phyloP scores from a whole-genome alignment of 1,139 yeast species.

The Protomyces gravidus region DNA sequence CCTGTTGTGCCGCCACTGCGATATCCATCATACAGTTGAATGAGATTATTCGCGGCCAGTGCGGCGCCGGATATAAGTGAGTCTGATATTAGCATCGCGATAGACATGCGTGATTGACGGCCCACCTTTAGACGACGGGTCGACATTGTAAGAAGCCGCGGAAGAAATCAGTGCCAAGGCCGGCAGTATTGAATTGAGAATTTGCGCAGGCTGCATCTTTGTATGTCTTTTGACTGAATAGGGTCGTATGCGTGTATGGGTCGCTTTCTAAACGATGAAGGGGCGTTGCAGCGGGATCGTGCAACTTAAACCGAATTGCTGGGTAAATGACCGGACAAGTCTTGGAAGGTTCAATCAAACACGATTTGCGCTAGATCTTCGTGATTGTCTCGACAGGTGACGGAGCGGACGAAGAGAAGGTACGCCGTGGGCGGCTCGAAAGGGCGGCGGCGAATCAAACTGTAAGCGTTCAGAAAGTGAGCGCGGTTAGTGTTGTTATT shows the following conservation, averaged over 20 bases:
- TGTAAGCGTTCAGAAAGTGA: too few species aligned
- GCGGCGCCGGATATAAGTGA: conserved; percentile 49
- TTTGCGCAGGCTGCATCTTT: conserved; percentile 4
- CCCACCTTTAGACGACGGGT: conserved; percentile 16
- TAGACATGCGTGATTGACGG: background rate
- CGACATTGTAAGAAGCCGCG: conserved; percentile 4
- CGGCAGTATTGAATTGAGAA: conserved; percentile 11
- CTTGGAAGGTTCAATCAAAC: too few species aligned
- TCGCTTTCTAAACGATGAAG: too few species aligned
- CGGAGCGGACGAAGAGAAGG: too few species aligned
- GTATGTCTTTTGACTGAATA: too few species aligned
- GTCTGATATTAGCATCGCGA: conserved; percentile 1
- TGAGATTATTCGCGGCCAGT: conserved; percentile 56
- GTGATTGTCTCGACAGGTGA: too few species aligned
- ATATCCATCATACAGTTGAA: conserved; percentile 66
- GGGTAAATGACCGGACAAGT: too few species aligned
- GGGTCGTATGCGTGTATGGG: too few species aligned
- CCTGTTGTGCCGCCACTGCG: conserved; percentile 51
- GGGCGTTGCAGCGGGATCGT: background rate
- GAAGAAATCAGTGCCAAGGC: conserved; percentile 1
- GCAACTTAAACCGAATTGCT: background rate
- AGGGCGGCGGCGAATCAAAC: too few species aligned
- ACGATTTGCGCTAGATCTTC: too few species aligned
- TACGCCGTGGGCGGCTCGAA: too few species aligned
- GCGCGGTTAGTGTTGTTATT: too few species aligned